A percentile compares a stretch with the other conserved stretches of the same genome.
These are phyloP conservation scores for Pistacia atlantica DNA, from an alignment of 345 rosid species.

Conservation along the genomic window DNA sequence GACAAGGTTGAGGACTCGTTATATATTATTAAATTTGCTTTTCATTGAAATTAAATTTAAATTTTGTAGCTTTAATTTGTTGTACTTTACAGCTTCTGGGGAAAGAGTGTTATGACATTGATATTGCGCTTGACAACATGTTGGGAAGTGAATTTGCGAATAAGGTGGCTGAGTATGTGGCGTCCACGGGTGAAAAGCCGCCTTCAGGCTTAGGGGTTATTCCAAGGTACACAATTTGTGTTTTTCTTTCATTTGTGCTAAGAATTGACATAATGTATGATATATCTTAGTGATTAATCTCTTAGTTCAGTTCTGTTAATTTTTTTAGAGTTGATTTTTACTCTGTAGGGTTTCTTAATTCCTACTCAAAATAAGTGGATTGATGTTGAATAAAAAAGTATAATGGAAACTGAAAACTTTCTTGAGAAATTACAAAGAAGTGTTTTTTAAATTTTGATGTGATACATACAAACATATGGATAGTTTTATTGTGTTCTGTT, in stretches of 20 bases:
- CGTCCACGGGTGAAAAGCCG: constrained; percentile 58
- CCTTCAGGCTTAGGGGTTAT: constrained; percentile 69
- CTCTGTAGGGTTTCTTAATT: too few species aligned
- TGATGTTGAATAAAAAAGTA: too few species aligned
- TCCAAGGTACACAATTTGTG: constrained; percentile 44
- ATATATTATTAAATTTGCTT: not conserved
- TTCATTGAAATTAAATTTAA: not conserved
- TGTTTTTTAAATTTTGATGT: too few species aligned
- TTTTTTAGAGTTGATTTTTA: too few species aligned
- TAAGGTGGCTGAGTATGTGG: constrained; percentile 69
- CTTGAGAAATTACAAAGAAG: too few species aligned
- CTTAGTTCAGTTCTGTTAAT: too few species aligned
- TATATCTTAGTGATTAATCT: too few species aligned
- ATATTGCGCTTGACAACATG: constrained; percentile 87
- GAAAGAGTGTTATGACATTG: constrained; percentile 87
- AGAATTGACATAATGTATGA: too few species aligned
- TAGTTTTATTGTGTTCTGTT: too few species aligned
- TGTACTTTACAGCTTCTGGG: constrained; percentile 72
- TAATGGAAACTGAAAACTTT: too few species aligned
- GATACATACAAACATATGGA: too few species aligned
- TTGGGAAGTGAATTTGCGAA: constrained; percentile 77
- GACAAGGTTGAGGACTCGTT: constrained; percentile 64
- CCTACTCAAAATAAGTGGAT: too few species aligned
- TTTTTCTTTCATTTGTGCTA: not conserved
- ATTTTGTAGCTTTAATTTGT: not conserved